These are phyloP conservation scores for Phytophthora capsici DNA, from an alignment of 352 stramenopile genomes.

Conservation along the genomic window DNA sequence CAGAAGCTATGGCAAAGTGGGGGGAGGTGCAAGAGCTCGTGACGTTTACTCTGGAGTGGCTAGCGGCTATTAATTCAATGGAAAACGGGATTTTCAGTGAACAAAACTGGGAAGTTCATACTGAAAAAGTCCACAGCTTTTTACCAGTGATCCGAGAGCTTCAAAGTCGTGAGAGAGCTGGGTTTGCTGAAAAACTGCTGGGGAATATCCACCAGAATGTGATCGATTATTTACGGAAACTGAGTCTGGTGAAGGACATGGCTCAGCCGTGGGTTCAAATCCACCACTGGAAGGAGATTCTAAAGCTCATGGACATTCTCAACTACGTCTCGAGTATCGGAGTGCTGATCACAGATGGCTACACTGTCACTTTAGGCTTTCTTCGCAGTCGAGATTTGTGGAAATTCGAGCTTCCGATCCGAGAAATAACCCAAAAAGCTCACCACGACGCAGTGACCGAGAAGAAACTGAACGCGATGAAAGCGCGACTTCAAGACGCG, in stretches of 20 bases:
- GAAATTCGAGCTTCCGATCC: constrained; percentile 63
- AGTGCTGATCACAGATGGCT: constrained; percentile 57
- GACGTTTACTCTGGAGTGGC: constrained; percentile 56
- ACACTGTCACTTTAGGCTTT: constrained; percentile 59
- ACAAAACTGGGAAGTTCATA: constrained; percentile 59
- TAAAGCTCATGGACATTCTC: constrained; percentile 52
- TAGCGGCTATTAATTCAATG: constrained; percentile 49
- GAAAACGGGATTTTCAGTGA: constrained; percentile 73
- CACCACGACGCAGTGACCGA: constrained; percentile 64
- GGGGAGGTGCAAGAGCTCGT: constrained; percentile 68
- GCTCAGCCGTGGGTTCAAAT: constrained; percentile 56
- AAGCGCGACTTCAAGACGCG: constrained; percentile 45
- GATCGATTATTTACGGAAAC: constrained; percentile 48
- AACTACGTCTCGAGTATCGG: constrained; percentile 60
- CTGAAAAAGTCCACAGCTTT: constrained; percentile 45
- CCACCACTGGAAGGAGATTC: constrained; percentile 69
- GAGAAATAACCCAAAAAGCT: constrained; percentile 61
- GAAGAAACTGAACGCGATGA: constrained; percentile 66
- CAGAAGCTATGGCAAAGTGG: constrained; percentile 52
- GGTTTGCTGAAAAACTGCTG: constrained; percentile 53
- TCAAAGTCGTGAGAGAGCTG: constrained; percentile 28
- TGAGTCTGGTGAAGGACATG: constrained; percentile 61
- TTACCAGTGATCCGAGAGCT: constrained; percentile 43
- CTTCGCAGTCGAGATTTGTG: constrained; percentile 55
- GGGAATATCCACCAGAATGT: constrained; percentile 42